Evolutionary conservation across 768 basidiomycete genomes (phyloP).

Genomic region (Naematelia aurantialba): DNA sequence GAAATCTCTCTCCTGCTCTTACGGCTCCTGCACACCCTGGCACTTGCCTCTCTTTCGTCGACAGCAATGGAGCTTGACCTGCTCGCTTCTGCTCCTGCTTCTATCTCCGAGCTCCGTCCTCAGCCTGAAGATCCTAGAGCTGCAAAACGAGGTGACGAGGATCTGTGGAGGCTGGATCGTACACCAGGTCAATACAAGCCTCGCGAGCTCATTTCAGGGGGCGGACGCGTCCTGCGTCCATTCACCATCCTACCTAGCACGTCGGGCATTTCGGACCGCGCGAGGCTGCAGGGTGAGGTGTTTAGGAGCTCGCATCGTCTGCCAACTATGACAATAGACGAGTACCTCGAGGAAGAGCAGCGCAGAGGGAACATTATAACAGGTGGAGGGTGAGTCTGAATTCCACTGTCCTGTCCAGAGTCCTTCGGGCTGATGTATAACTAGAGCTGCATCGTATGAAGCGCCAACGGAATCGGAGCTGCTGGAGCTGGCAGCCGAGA

Average conservation of each 20-base stretch:
- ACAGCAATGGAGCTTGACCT: constrained; percentile 70
- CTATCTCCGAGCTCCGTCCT: constrained; percentile 33
- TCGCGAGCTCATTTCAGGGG: constrained; percentile 60
- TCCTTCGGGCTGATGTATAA: constrained; percentile 1
- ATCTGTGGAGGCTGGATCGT: constrained; percentile 71
- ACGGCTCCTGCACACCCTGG: constrained; percentile 67
- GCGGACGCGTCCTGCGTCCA: constrained; percentile 80
- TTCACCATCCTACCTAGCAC: constrained; percentile 86
- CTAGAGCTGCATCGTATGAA: constrained; percentile 65
- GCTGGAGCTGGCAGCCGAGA: constrained; percentile 71
- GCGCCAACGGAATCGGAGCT: constrained; percentile 72
- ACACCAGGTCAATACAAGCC: constrained; percentile 51
- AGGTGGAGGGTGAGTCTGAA: constrained; percentile 69
- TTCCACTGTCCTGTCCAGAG: not conserved
- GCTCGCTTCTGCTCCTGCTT: constrained; percentile 50
- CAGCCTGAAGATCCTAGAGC: constrained; percentile 15
- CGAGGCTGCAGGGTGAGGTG: constrained; percentile 70
- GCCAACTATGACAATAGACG: constrained; percentile 93
- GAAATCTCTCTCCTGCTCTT: constrained; percentile 68
- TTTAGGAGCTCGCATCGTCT: constrained; percentile 78
- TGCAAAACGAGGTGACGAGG: constrained; percentile 45
- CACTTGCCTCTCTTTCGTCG: constrained; percentile 64
- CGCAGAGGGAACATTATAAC: constrained; percentile 80
- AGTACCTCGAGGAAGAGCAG: constrained; percentile 82
- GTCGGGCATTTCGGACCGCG: constrained; percentile 59